These are phyloP conservation scores for Gracilaria caudata DNA, from an alignment of 23 red algal genomes.

Conservation along the genomic window DNA sequence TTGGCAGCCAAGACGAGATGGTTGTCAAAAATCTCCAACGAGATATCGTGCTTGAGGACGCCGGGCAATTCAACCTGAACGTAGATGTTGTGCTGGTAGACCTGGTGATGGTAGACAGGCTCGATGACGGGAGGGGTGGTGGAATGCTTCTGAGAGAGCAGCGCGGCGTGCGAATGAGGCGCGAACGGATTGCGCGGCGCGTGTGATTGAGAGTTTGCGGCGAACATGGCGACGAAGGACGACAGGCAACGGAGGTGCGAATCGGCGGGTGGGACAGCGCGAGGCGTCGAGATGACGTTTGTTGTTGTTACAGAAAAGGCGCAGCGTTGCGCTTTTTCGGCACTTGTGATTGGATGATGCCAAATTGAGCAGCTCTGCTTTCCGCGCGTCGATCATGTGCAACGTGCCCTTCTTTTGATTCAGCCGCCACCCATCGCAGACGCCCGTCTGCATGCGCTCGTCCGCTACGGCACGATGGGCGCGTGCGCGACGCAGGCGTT, in stretches of 20 bases:
- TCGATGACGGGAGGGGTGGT: constrained; percentile 4
- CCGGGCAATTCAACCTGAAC: constrained; percentile 27
- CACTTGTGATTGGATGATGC: not conserved
- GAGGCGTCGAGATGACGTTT: not conserved
- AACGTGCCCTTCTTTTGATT: no score
- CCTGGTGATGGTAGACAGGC: not conserved
- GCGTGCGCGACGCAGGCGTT: not conserved
- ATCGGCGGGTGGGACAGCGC: not conserved
- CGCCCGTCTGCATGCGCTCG: no score
- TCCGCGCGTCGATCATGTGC: no score
- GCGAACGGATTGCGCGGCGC: constrained; percentile 10
- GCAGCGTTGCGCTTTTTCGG: no score
- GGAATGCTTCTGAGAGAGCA: constrained; percentile 8
- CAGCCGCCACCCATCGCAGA: not conserved
- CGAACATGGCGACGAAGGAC: not conserved
- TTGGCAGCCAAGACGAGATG: constrained; percentile 13
- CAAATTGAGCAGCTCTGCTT: no score
- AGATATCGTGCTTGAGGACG: constrained; percentile 23
- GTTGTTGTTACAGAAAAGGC: no score
- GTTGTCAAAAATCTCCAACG: not conserved
- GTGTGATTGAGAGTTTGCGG: constrained; percentile 10
- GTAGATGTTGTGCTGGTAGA: not conserved
- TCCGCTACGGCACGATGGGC: no score
- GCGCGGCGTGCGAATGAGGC: not conserved
- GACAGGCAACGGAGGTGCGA: not conserved